A percentile compares a stretch with the other conserved stretches of the same genome.
These are phyloP conservation scores for Candida sithepensis DNA, from an alignment of 805 yeast species.

Conservation along the genomic window DNA sequence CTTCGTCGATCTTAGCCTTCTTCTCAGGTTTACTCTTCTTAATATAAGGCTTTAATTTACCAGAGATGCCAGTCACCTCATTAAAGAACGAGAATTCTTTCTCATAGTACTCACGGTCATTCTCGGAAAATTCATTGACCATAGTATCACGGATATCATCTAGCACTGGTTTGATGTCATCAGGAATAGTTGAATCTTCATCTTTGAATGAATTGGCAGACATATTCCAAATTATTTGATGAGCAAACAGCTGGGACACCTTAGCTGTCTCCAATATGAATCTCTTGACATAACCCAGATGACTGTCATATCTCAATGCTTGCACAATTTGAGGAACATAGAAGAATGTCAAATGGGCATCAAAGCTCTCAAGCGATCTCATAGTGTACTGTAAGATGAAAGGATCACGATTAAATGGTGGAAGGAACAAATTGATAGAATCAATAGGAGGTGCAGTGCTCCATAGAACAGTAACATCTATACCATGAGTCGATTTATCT, in stretches of 20 bases:
- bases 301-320: conserved; percentile 70
- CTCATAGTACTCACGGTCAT: conserved; percentile 66
- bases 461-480: conserved; percentile 49
- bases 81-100: conserved; percentile 85
- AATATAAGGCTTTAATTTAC: conserved; percentile 90
- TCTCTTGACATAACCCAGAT: conserved; percentile 78
- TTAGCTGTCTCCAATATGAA: conserved; percentile 90
- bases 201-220: conserved; percentile 87
- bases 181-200: conserved; percentile 80
- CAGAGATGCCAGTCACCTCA: conserved; percentile 90
- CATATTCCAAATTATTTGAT: conserved; percentile 98
- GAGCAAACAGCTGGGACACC: conserved; percentile 88
- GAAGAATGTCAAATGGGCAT: conserved; percentile 84
- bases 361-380: conserved; percentile 84
- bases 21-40: conserved; percentile 94
- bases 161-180: conserved; percentile 74
- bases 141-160: conserved; percentile 69
- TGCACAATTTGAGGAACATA: conserved; percentile 99
- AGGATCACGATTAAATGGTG: conserved; percentile 65
- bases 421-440: conserved; percentile 78
- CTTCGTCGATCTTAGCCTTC: conserved; percentile 93
- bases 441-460: conserved; percentile 75
- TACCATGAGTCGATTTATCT: conserved; percentile 13
- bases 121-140: conserved; percentile 54
- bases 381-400: conserved; percentile 79